These are phyloP conservation scores for Kwoniella mangroviensis DNA, from an alignment of 768 basidiomycete species.

Conservation along the genomic window DNA sequence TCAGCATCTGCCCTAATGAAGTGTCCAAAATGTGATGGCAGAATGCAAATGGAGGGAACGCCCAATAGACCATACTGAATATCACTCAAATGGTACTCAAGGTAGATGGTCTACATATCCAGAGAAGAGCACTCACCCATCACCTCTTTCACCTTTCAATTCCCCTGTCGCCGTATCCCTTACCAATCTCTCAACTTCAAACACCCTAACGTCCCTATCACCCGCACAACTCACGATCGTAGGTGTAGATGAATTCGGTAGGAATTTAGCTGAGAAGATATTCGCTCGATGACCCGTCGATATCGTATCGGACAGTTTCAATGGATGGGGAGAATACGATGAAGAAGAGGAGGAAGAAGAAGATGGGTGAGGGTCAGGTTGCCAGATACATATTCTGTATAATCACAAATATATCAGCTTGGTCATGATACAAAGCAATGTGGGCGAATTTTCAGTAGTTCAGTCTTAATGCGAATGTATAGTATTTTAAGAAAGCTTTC, in stretches of 20 bases:
- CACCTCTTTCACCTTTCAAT: slow-evolving; percentile 30
- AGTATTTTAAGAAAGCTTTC: too few species aligned
- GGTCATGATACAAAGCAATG: not conserved
- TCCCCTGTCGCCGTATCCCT: slow-evolving; percentile 45
- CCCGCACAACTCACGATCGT: slow-evolving; percentile 67
- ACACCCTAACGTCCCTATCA: slow-evolving; percentile 76
- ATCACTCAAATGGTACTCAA: too few species aligned
- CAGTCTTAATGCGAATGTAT: too few species aligned
- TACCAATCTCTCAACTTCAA: slow-evolving; percentile 65
- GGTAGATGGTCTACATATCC: too few species aligned
- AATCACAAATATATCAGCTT: not conserved
- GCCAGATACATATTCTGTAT: slow-evolving; percentile 76
- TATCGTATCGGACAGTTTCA: slow-evolving; percentile 72
- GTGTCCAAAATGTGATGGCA: not conserved
- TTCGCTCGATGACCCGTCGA: slow-evolving; percentile 79
- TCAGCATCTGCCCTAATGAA: not conserved
- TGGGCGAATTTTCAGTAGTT: too few species aligned
- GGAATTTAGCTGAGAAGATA: slow-evolving; percentile 81
- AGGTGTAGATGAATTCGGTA: slow-evolving; percentile 69
- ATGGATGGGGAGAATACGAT: slow-evolving; percentile 58
- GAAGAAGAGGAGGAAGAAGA: slow-evolving; percentile 24
- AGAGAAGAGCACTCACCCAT: slow-evolving; percentile 39
- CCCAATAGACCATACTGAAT: too few species aligned
- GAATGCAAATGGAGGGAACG: not conserved
- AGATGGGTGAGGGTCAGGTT: slow-evolving; percentile 61